phyloP scores from a whole-genome alignment of 768 basidiomycete genomes.

The Grammothele lineata region DNA sequence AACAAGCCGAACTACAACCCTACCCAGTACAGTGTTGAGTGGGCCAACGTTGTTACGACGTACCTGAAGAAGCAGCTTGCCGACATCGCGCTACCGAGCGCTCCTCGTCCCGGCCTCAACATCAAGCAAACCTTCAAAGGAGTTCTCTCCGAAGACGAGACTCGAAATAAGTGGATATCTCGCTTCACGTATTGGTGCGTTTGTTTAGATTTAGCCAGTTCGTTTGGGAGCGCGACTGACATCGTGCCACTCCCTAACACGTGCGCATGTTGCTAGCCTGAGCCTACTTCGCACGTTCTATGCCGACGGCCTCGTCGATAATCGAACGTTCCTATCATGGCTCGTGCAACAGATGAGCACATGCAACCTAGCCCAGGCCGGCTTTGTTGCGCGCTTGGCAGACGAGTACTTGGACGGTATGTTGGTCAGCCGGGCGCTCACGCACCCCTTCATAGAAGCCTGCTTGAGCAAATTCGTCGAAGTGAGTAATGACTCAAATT shows the following conservation, averaged over 20 bases:
- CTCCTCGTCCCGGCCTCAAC: conserved; percentile 69
- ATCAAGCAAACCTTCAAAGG: conserved; percentile 85
- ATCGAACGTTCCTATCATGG: conserved; percentile 73
- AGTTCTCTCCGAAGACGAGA: conserved; percentile 65
- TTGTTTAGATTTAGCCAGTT: neutral
- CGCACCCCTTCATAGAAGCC: conserved; percentile 67
- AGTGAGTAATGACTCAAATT: conserved; percentile 32
- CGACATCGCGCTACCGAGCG: conserved; percentile 76
- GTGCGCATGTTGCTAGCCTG: conserved; percentile 39
- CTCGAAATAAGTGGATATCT: conserved; percentile 71
- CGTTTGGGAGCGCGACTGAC: no score
- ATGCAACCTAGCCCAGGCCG: conserved; percentile 79
- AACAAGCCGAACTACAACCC: conserved; percentile 81
- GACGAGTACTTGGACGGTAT: conserved; percentile 80
- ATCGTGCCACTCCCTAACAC: neutral
- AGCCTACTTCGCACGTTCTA: conserved; percentile 73
- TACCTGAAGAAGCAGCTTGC: conserved; percentile 80
- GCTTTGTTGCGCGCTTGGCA: conserved; percentile 68
- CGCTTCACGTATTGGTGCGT: conserved; percentile 73
- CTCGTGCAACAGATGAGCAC: conserved; percentile 70
- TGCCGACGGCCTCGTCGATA: conserved; percentile 76
- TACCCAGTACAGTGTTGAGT: conserved; percentile 79
- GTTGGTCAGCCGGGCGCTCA: conserved; percentile 58
- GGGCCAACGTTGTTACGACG: conserved; percentile 76
- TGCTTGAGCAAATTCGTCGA: conserved; percentile 64